Evolutionary conservation across 176 grass and related monocot genomes (phyloP), one percentile per base, ranked within the genome.

Genomic region (Rhynchospora pubera): DNA sequence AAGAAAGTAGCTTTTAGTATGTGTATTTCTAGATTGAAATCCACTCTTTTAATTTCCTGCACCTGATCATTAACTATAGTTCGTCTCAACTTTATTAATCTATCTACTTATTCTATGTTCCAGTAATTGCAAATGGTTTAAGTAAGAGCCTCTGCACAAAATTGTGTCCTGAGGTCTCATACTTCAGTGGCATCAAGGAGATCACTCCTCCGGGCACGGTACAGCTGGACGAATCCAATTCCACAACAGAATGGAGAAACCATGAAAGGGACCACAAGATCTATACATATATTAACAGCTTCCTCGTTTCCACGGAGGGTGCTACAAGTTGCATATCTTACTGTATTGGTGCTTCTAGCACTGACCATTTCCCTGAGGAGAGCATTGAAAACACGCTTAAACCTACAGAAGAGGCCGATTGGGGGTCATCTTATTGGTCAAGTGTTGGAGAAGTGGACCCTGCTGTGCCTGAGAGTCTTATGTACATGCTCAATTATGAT

Each of bases 291-390:
- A 81, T 98, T 53, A 23, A 39, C 53, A 84, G 78, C 48, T 82
- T 83, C n/a, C 80, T 97, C 80, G 26, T 72, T 79, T 71, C 90
- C 13, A 21, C 21, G 18, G 51, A 55, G 5, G 83, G 89, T 45
- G 10, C 84, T 66, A 34, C 2, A 50, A 83, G 87, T 69, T 91
- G 87, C 87, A 90, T 98, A 88, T 85, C 80, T 34, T 47, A 72
- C 46, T 83, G 89, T 85, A 79, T 95, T 63, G 86, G 87, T 79
- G 92, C 96, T 63, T 94, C 96, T 47, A 95, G 90, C 89, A 98
- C 96, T 56, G 96, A 98, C 81, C 77, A 84, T 59, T 94, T 88
- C 85, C 92, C 90, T 7, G 79, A 87, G 14, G 96, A 98, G 84
- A 87, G 67, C 81, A 89, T 98, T 5, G 87, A 87, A 45, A 84